Base-by-base conservation (phyloP, 2,329 filamentous ascomycete species). In the Herpotrichia juniperi region DNA sequence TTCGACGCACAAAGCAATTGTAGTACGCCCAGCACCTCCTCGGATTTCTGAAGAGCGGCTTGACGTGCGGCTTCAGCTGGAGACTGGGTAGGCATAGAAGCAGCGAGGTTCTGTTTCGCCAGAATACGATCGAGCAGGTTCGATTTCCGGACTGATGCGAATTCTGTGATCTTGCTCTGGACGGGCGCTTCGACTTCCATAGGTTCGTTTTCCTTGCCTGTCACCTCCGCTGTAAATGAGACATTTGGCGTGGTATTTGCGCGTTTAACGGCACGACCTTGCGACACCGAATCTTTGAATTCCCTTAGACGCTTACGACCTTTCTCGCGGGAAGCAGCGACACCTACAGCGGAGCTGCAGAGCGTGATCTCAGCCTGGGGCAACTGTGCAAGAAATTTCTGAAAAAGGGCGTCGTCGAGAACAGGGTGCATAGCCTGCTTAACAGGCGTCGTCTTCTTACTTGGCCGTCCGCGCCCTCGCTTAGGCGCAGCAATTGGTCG, bases 251-350 rank as follows among this genome's bases (percentile, higher is more conserved):
- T 51, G 1, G 50, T 56, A 24, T 63, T 61, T 1, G 66, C 51
- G 56, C 69, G 67, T 58, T 72, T 71, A 52, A 64, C 58, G 16
- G 63, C 44, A 48, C 71, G 58, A 21, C 68, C 67, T 28, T 73
- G 64, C 32, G 67, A 62, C n/a, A 88, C 80, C 53, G 79, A 84
- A 43, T 81, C 79, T 71, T 87, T 90, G 60, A 93, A 78, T 44
- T 88, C 85, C 51, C 85, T 80, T n/a, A 93, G 78, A 7, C 87
- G 83, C 53, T 83, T 83, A 59, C 90, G 87, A 25, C 88, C 88
- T 64, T 87, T 89, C 43, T 81, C 79, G 24, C 87, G 77, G 5
- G 87, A 60, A 1, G 84, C 82, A 11, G 84, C 81, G 17, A 81
- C 77, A 49, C 82, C 83, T 24, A 74, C 68, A 11, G 82, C 67